Conservation (phyloP, 2,329 filamentous ascomycete genomes). For the Cladophialophora carrionii region DNA sequence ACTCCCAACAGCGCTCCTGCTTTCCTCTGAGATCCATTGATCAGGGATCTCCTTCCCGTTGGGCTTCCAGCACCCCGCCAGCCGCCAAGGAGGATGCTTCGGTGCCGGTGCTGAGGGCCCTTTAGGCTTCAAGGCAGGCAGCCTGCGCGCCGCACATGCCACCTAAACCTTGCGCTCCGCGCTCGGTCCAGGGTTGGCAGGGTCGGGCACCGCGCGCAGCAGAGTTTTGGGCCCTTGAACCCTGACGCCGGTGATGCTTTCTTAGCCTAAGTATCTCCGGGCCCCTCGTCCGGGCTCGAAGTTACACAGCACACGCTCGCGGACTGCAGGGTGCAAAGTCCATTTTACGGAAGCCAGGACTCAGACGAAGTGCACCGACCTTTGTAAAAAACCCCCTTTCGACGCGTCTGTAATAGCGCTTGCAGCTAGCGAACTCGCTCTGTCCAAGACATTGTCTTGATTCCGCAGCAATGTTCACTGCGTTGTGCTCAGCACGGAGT, state of each 20-base stretch:
- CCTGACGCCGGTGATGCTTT: not conserved
- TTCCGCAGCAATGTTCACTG: not conserved
- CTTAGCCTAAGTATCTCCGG: not conserved
- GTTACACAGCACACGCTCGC: not conserved
- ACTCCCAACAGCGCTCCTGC: not conserved
- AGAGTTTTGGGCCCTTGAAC: not conserved
- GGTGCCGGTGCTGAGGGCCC: not conserved
- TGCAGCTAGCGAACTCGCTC: not conserved
- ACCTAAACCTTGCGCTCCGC: constrained; percentile 3
- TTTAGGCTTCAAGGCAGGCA: constrained; percentile 12
- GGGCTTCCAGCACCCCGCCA: not conserved
- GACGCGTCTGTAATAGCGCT: not conserved
- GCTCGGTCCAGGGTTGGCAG: constrained; percentile 3
- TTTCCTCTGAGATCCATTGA: not conserved
- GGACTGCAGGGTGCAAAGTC: not conserved
- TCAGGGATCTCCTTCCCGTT: not conserved
- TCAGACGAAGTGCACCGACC: not conserved
- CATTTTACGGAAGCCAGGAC: not conserved
- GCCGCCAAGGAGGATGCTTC: not conserved
- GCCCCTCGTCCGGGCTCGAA: not conserved
- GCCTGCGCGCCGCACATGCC: constrained; percentile 4
- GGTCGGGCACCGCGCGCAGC: not conserved
- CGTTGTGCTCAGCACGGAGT: not conserved
- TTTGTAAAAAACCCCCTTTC: not conserved
- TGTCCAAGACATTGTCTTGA: not conserved